A percentile compares a stretch with the other conserved stretches of the same genome.
Evolutionary conservation across 2,329 filamentous ascomycete species (phyloP).

Genomic region (Pleoardoris graminearum): DNA sequence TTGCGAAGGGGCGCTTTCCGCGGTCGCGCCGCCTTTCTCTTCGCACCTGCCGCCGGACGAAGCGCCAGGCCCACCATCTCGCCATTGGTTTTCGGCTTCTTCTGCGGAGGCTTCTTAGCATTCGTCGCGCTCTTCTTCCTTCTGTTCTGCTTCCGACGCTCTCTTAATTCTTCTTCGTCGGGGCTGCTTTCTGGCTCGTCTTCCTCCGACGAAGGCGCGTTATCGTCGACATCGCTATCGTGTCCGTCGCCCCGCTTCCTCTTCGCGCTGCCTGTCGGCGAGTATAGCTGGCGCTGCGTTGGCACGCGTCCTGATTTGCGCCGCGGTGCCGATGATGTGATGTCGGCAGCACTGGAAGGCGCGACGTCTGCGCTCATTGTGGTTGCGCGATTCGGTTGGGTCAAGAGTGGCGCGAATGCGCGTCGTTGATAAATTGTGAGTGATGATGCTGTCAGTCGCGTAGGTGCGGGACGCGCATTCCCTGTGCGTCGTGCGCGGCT

Average conservation of each 20-base stretch:
- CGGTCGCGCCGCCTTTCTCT: slow-evolving; percentile 47
- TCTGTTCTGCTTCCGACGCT: slow-evolving; percentile 37
- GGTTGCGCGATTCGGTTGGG: slow-evolving; percentile 17
- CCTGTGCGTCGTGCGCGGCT: slow-evolving; percentile 4
- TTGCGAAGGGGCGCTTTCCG: slow-evolving; percentile 57
- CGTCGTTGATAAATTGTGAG: slow-evolving; percentile 1
- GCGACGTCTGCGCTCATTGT: slow-evolving; percentile 38
- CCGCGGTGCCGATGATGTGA: slow-evolving; percentile 36
- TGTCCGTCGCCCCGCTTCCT: slow-evolving; percentile 41
- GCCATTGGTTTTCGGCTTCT: slow-evolving; percentile 60
- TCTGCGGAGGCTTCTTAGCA: slow-evolving; percentile 49
- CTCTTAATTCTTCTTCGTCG: slow-evolving; percentile 46
- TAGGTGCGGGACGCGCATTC: slow-evolving; percentile 8
- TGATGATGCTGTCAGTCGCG: slow-evolving; percentile 11
- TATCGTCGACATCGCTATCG: slow-evolving; percentile 36
- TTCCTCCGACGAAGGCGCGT: slow-evolving; percentile 31
- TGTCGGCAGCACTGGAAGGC: slow-evolving; percentile 28
- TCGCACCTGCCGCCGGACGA: slow-evolving; percentile 49
- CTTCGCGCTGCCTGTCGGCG: slow-evolving; percentile 38
- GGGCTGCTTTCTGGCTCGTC: slow-evolving; percentile 39
- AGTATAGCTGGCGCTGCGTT: slow-evolving; percentile 41
- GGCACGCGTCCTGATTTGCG: slow-evolving; percentile 49
- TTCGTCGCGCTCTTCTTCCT: slow-evolving; percentile 36
- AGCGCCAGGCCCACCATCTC: slow-evolving; percentile 58
- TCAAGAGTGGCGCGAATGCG: slow-evolving; percentile 2